Percentiles rank a stretch among this genome's conserved stretches.
Conservation (phyloP, 192 early-diverging fungal species). For the Backusella australiensis region DNA sequence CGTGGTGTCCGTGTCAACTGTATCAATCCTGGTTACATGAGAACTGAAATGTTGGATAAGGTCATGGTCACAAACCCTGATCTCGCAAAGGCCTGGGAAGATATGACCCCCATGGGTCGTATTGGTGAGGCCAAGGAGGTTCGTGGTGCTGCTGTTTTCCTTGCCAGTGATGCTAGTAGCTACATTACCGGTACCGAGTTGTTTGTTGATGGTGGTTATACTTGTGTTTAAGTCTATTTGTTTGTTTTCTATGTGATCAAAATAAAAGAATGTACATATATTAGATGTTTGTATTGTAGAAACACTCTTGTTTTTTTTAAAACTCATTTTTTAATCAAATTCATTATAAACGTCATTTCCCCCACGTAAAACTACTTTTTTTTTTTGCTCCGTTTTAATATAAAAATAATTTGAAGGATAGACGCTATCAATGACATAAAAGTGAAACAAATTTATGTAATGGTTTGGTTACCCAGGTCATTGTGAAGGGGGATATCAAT, state of each 20-base stretch:
- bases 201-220: constrained; percentile 39
- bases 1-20: constrained; percentile 30
- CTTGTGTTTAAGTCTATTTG: constrained; percentile 10
- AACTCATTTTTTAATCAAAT: too few species aligned
- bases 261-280: not conserved
- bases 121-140: constrained; percentile 33
- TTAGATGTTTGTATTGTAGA: not conserved
- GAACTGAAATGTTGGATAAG: constrained; percentile 23
- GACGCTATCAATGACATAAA: too few species aligned
- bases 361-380: too few species aligned
- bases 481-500: too few species aligned
- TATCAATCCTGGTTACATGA: constrained; percentile 27
- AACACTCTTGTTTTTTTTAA: too few species aligned
- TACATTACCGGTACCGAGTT: constrained; percentile 38
- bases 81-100: constrained; percentile 18
- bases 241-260: not conserved
- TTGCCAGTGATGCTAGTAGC: constrained; percentile 31
- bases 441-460: too few species aligned
- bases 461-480: too few species aligned
- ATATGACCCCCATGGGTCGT: constrained; percentile 32
- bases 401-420: too few species aligned
- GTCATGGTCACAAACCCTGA: not conserved
- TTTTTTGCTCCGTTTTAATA: too few species aligned
- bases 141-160: constrained; percentile 26
- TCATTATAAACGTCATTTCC: too few species aligned